These are phyloP conservation scores for Eucalyptus tenuipes DNA, from an alignment of 345 rosid genomes.

Conservation along the genomic window DNA sequence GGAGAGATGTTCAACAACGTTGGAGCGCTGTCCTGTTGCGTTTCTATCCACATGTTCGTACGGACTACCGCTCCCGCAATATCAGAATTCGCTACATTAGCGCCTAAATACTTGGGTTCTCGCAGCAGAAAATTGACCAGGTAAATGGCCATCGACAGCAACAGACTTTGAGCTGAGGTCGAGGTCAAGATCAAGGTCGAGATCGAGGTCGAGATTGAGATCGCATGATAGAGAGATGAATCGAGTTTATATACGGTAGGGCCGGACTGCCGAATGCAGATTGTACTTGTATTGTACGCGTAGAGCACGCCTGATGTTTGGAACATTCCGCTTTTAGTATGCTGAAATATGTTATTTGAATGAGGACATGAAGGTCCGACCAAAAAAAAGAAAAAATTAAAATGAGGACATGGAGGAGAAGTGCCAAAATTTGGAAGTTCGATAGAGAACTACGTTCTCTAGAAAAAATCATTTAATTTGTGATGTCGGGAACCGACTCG, in stretches of 20 bases:
- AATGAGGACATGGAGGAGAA: not conserved
- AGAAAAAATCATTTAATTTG: not conserved
- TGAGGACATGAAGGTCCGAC: not conserved
- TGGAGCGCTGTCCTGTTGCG: not conserved
- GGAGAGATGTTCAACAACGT: not conserved
- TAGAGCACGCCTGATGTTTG: not conserved
- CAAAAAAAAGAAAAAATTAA: too few relatives aligned
- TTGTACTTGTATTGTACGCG: not conserved
- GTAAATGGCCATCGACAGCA: not conserved
- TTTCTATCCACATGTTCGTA: not conserved
- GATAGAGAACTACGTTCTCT: not conserved
- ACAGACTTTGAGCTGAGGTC: not conserved
- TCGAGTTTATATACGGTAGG: not conserved
- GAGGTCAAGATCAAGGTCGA: too few relatives aligned
- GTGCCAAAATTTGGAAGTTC: not conserved
- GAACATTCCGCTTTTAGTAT: not conserved
- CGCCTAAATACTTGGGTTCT: not conserved
- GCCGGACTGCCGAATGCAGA: not conserved
- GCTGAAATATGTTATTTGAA: not conserved
- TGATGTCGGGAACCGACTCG: not conserved
- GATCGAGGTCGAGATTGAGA: too few relatives aligned
- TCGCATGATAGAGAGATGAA: not conserved
- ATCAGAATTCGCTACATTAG: not conserved
- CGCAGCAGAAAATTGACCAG: not conserved
- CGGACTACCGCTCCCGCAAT: not conserved